A percentile compares a stretch with the other conserved stretches of the same genome.
Evolutionary conservation across 1,139 yeast genomes (phyloP).

Genomic region (Saccharomyces hybrid): DNA sequence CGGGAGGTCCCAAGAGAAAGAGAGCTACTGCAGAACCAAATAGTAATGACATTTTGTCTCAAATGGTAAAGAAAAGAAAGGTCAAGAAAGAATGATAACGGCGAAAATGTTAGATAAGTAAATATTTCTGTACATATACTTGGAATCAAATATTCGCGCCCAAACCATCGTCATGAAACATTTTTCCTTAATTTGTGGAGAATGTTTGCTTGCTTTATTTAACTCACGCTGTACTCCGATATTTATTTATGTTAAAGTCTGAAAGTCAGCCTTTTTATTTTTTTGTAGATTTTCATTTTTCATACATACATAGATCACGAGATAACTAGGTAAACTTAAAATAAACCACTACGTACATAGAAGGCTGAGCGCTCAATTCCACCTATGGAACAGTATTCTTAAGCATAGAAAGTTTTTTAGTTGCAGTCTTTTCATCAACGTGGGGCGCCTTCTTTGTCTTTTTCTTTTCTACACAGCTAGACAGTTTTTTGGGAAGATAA

Average conservation of each 20-base stretch:
- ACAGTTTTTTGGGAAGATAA: neutral
- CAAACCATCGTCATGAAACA: too few relatives aligned
- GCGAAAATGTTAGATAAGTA: neutral
- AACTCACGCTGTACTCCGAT: neutral
- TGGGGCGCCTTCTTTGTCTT: neutral
- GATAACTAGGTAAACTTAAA: neutral
- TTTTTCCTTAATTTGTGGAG: too few relatives aligned
- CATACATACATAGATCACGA: neutral
- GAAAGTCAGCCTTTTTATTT: neutral
- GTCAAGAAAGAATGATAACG: conserved; percentile 3
- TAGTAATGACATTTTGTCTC: conserved; percentile 9
- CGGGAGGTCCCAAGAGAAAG: conserved; percentile 9
- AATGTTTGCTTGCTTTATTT: neutral
- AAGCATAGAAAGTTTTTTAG: neutral
- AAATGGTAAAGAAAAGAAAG: conserved; percentile 7
- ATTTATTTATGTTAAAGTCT: neutral
- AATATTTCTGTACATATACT: neutral
- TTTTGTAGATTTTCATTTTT: neutral
- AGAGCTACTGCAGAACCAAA: conserved; percentile 5
- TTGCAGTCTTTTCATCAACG: neutral
- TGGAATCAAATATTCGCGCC: too few relatives aligned
- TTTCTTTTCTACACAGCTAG: neutral
- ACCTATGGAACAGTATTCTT: neutral
- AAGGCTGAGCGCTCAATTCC: neutral
- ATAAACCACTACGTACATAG: neutral